These are phyloP conservation scores for Tremellales sp. DNA, from an alignment of 1,284 basidiomycete genomes.

Conservation along the genomic window DNA sequence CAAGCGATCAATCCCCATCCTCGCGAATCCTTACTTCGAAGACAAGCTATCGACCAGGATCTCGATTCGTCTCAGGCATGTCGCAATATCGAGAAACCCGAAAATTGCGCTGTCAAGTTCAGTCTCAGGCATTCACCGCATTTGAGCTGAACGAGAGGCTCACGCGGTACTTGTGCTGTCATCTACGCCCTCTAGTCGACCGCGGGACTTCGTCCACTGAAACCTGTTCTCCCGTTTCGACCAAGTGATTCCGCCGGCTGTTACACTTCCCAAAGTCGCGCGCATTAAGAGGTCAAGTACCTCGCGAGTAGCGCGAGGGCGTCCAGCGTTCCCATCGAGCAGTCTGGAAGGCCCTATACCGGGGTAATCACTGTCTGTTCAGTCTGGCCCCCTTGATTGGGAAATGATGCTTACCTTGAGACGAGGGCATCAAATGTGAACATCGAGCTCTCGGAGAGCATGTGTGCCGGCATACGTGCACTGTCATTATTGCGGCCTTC, in stretches of 20 bases:
- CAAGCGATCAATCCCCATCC: not conserved
- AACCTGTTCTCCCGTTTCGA: conserved; percentile 19
- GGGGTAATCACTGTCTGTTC: not conserved
- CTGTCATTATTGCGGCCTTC: not conserved
- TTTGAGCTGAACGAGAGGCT: conserved; percentile 2
- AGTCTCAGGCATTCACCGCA: not conserved
- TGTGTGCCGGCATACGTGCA: conserved; percentile 4
- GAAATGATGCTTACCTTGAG: conserved; percentile 15
- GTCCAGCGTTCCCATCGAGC: conserved; percentile 17
- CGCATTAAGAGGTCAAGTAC: conserved; percentile 29
- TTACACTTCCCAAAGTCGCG: conserved; percentile 32
- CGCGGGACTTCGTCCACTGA: conserved; percentile 18
- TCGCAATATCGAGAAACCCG: conserved; percentile 28
- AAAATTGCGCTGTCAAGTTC: conserved; percentile 11
- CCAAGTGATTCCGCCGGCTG: conserved; percentile 28
- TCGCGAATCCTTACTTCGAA: not conserved
- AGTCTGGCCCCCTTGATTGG: too few species aligned
- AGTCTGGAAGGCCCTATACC: not conserved
- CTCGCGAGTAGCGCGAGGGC: too few species aligned
- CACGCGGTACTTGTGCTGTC: conserved; percentile 19
- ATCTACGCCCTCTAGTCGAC: conserved; percentile 18
- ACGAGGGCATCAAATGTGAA: conserved; percentile 31
- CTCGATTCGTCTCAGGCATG: conserved; percentile 34
- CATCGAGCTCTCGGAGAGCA: conserved; percentile 21
- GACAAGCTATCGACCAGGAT: conserved; percentile 24